phyloP scores from a whole-genome alignment of 2,329 filamentous ascomycete species.

The Zymoseptoria brevis region DNA sequence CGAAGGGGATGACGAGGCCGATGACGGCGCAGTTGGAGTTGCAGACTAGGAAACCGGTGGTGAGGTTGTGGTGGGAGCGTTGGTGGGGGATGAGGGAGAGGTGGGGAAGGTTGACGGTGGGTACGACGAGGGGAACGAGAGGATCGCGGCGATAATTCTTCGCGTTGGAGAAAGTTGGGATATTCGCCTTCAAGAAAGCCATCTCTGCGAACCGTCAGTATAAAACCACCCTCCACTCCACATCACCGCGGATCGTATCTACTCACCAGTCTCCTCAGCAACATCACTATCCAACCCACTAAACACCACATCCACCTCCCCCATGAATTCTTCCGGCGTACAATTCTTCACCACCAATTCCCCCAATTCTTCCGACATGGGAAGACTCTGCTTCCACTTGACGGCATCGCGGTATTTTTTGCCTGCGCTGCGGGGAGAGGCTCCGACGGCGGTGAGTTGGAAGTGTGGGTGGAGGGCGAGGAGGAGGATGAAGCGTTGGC shows the following conservation, averaged over 20 bases:
- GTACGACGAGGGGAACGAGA: slow-evolving; percentile 84
- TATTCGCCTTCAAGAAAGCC: slow-evolving; percentile 79
- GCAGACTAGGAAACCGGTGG: slow-evolving; percentile 88
- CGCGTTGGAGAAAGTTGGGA: slow-evolving; percentile 93
- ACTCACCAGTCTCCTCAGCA: slow-evolving; percentile 77
- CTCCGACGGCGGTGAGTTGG: slow-evolving; percentile 78
- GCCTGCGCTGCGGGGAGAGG: slow-evolving; percentile 78
- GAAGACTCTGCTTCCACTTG: slow-evolving; percentile 83
- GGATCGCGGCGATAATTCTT: slow-evolving; percentile 94
- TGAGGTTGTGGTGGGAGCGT: slow-evolving; percentile 60
- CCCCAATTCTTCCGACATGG: slow-evolving; percentile 68
- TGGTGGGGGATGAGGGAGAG: slow-evolving; percentile 86
- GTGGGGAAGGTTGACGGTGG: slow-evolving; percentile 86
- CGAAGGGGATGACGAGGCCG: slow-evolving; percentile 89
- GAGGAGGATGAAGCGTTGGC: slow-evolving; percentile 89
- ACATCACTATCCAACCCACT: slow-evolving; percentile 88
- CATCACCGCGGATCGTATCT: no score
- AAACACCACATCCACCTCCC: slow-evolving; percentile 82
- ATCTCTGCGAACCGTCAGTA: slow-evolving; percentile 56
- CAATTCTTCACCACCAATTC: slow-evolving; percentile 82
- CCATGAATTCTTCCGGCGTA: slow-evolving; percentile 69
- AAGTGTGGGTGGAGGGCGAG: slow-evolving; percentile 83
- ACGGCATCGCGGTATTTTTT: slow-evolving; percentile 94
- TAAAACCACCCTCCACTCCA: not conserved
- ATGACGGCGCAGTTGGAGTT: slow-evolving; percentile 99